Base-by-base conservation (phyloP, 192 early-diverging fungal genomes). In the Umbelopsis vinacea region DNA sequence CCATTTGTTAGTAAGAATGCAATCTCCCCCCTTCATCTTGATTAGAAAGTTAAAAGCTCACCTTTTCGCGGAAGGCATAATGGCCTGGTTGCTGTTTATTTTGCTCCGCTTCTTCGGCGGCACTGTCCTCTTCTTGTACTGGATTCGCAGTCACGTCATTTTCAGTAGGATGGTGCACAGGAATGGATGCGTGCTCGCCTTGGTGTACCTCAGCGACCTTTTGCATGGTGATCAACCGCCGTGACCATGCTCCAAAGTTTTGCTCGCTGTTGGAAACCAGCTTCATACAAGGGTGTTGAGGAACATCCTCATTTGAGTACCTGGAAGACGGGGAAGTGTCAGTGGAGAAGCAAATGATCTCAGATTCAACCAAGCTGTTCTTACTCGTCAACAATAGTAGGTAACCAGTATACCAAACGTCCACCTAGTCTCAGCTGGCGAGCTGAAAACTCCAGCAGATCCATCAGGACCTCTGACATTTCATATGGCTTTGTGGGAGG, bases 401-500 rank as follows among this genome's bases (percentile, higher is more conserved):
- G 97, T 23, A 99, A 82, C 97, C 97, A 99, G 79, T 95, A 98
- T 1, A 97, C 95, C 5, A 99, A 83, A 14, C 97, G 88, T 5
- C 94, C 97, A 26, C 92, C 90, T 1, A 91, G 80, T 4, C 86
- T 86, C 33, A 99, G 84, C 74, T 90, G 83, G 66, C 84, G 81
- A 3, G 92, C 95, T 0, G 95, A 91, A 78, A 99, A 95, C 46
- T 85, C 85, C 8, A 96, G 76, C 46, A 99, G 79, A 77, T 98
- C 97, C 6, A 80, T 70, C 3, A 99, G 77, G 0, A 99, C 92
- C 50, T 94, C 90, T 0, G 91, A 88, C 93, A 99, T 95, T 77
- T 98, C 96, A 73, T 99, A 99, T 0, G 96, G 92, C 22, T 93
- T 89, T 3, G 93, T 97, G n/a, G 92, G 92, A 10, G 97, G 97